phyloP scores from a whole-genome alignment of 1,284 basidiomycete species.

The Kalmanozyma brasiliensis region DNA sequence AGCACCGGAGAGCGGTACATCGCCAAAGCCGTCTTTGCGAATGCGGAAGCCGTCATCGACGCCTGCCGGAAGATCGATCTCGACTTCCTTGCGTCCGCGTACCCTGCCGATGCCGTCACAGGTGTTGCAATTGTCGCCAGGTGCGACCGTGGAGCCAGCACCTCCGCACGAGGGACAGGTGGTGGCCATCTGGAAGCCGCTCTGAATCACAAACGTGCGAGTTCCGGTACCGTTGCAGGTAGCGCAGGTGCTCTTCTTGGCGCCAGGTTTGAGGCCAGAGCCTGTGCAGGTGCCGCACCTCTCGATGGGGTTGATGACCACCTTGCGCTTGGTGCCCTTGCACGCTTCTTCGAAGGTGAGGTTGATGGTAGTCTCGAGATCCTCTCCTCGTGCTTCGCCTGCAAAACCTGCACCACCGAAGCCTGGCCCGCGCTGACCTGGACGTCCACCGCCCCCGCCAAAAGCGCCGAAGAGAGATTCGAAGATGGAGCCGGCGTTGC shows the following conservation, averaged over 20 bases:
- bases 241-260: conserved; percentile 82
- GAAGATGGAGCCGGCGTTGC: conserved; percentile 74
- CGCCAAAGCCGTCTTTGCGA: conserved; percentile 83
- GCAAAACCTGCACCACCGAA: conserved; percentile 69
- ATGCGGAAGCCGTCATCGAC: conserved; percentile 97
- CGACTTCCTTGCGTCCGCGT: conserved; percentile 79
- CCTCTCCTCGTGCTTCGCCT: conserved; percentile 78
- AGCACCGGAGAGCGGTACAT: conserved; percentile 78
- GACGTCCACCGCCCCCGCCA: conserved; percentile 63
- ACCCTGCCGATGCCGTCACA: conserved; percentile 92
- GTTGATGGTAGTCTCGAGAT: conserved; percentile 82
- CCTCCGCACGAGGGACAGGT: conserved; percentile 88
- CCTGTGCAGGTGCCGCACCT: conserved; percentile 87
- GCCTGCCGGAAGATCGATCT: conserved; percentile 81
- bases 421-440: conserved; percentile 41
- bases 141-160: conserved; percentile 82
- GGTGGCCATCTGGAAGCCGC: conserved; percentile 96
- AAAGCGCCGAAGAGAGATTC: conserved; percentile 82
- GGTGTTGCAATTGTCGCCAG: conserved; percentile 79
- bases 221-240: conserved; percentile 88
- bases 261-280: conserved; percentile 85
- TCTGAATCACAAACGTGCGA: conserved; percentile 88
- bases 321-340: conserved; percentile 82
- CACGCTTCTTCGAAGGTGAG: conserved; percentile 92
- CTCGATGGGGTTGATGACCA: conserved; percentile 83